Percentiles rank a stretch among this genome's conserved stretches.
phyloP scores from a whole-genome alignment of 164 flowering plant species.

The Stephania yunnanensis region DNA sequence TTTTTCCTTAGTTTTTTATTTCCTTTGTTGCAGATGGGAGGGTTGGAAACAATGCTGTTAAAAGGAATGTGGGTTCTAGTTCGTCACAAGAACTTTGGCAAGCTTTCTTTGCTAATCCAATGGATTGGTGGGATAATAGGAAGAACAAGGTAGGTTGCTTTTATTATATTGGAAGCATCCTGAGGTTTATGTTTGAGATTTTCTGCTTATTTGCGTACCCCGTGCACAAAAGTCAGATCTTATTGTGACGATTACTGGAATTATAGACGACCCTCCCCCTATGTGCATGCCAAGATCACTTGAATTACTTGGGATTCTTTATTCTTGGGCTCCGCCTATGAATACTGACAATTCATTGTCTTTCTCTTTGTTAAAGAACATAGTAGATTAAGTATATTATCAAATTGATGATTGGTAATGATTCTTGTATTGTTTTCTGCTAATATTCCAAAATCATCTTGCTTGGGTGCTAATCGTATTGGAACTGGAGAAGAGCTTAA shows the following conservation, averaged over 20 bases:
- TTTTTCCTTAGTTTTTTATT: conserved; percentile 1
- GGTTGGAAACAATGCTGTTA: conserved; percentile 23
- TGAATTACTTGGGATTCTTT: background rate
- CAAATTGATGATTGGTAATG: too few relatives aligned
- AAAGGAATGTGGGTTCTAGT: conserved; percentile 18
- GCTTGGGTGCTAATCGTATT: background rate
- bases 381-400: too few relatives aligned
- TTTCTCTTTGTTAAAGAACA: too few relatives aligned
- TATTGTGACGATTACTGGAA: background rate
- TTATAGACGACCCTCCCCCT: background rate
- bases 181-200: background rate
- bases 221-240: background rate
- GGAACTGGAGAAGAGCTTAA: background rate
- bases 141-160: conserved; percentile 58
- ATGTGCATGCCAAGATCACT: background rate
- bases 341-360: background rate
- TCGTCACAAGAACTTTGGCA: conserved; percentile 76
- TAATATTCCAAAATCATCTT: too few relatives aligned
- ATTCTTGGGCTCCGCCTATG: background rate
- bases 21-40: conserved; percentile 36
- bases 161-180: background rate
- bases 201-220: background rate
- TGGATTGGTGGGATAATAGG: conserved; percentile 94
- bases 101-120: conserved; percentile 91
- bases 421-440: too few relatives aligned